A percentile compares a stretch with the other conserved stretches of the same genome.
phyloP scores from a whole-genome alignment of 2,329 filamentous ascomycete genomes.

The Penicillium vulpinum region DNA sequence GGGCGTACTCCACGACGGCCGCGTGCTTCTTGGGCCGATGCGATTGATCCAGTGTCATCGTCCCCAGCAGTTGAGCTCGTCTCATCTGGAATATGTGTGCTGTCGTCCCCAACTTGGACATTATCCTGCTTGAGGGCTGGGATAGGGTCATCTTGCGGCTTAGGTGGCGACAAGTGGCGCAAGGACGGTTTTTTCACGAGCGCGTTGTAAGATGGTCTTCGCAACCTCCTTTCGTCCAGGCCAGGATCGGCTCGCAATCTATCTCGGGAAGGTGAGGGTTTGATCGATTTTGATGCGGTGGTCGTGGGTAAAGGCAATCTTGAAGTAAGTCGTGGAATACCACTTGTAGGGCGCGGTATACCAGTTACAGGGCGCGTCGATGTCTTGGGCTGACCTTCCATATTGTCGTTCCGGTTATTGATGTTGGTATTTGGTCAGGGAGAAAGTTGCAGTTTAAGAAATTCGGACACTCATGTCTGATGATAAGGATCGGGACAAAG shows the following conservation, averaged over 20 bases:
- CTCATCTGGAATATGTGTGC: slow-evolving; percentile 20
- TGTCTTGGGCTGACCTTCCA: slow-evolving; percentile 37
- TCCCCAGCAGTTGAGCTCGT: slow-evolving; percentile 6
- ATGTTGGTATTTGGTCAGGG: slow-evolving; percentile 9
- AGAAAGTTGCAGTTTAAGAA: slow-evolving; percentile 2
- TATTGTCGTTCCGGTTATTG: slow-evolving; percentile 17
- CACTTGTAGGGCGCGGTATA: slow-evolving; percentile 47
- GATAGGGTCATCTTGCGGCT: slow-evolving; percentile 15
- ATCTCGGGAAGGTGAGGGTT: slow-evolving; percentile 51
- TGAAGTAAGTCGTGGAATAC: slow-evolving; percentile 53
- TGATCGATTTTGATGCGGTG: slow-evolving; percentile 43
- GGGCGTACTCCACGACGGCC: slow-evolving; percentile 28
- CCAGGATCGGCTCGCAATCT: slow-evolving; percentile 46
- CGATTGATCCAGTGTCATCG: slow-evolving; percentile 11
- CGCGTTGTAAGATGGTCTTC: slow-evolving; percentile 41
- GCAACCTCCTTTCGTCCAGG: slow-evolving; percentile 38
- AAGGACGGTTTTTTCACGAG: slow-evolving; percentile 38
- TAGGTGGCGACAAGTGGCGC: slow-evolving; percentile 28
- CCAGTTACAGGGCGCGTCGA: slow-evolving; percentile 34
- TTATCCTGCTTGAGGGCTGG: slow-evolving; percentile 22
- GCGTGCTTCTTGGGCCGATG: slow-evolving; percentile 16
- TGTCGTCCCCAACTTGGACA: slow-evolving; percentile 19
- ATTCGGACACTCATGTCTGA: slow-evolving; percentile 8
- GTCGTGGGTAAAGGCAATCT: slow-evolving; percentile 54
- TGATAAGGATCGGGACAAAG: background rate